Evolutionary conservation across 805 yeast species (phyloP), one percentile per base, ranked within the genome.

Genomic region (Schizosaccharomyces octosporus): DNA sequence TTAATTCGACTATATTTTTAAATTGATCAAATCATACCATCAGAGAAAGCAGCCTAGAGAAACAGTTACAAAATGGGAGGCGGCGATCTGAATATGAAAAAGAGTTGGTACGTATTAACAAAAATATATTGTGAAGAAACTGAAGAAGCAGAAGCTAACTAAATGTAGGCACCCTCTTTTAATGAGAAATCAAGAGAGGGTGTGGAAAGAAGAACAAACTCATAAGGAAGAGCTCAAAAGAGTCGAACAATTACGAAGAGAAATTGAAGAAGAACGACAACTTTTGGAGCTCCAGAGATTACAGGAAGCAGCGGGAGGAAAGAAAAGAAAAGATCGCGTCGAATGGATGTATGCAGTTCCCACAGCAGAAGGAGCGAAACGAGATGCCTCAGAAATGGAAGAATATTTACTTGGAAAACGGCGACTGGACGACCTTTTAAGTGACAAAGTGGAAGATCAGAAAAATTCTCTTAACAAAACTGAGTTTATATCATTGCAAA

Each of bases 331-430:
- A 62, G 72, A 76, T 61, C 79, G 83, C 60, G 74, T 87, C 27
- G 84, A 80, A 55, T 89, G 97, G 97, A 90, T 90, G 95, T 89
- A 89, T 68, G 79, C 83, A 15, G 80, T 76, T 27, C 75, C 80
- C 3, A 60, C 54, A 24, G 45, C 60, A 9, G 66, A 58, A 19
- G 68, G 69, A 11, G 66, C 66, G 6, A 61, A 61, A 29, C 65
- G 65, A 5, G 67, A 64, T 1, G 67, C 66, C 4, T 65, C 66
- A 5, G 68, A 64, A 7, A 73, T 74, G n/a, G 83, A 81, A 63
- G 82, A 76, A 62, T 74, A 79, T 65, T 68, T 83, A 13, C 66
- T 78, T 48, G 86, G 87, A 0, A 77, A 74, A 67, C 74, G 75
- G 64, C 69, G 78, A 11, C 70, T 80, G 19, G 77, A 75, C 64